Percentiles rank a stretch among this genome's conserved stretches.
These are phyloP conservation scores for Podila horticola DNA, from an alignment of 192 early-diverging fungal genomes.

Conservation along the genomic window DNA sequence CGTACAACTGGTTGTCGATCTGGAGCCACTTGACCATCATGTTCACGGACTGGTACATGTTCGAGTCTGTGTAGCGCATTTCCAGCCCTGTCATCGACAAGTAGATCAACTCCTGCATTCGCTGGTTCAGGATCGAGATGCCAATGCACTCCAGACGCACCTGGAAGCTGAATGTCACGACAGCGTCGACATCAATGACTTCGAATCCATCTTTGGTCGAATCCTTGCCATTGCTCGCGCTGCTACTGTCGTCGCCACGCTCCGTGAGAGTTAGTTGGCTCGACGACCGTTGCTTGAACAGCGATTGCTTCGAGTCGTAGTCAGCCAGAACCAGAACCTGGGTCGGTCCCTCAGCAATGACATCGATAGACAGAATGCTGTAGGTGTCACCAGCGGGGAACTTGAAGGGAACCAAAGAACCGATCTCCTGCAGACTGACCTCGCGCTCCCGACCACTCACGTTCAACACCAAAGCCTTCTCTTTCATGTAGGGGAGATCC, in stretches of 20 bases:
- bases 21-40: slow-evolving; percentile 90
- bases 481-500: slow-evolving; percentile 83
- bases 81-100: slow-evolving; percentile 80
- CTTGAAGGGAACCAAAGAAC: slow-evolving; percentile 84
- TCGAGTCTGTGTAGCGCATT: slow-evolving; percentile 83
- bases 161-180: slow-evolving; percentile 69
- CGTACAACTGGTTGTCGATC: slow-evolving; percentile 96
- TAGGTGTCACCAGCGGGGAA: slow-evolving; percentile 68
- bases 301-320: slow-evolving; percentile 71
- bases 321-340: slow-evolving; percentile 76
- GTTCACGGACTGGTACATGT: slow-evolving; percentile 79
- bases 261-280: slow-evolving; percentile 30
- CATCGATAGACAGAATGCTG: slow-evolving; percentile 74
- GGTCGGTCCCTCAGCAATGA: slow-evolving; percentile 73
- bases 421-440: slow-evolving; percentile 91
- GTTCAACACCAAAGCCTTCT: slow-evolving; percentile 79
- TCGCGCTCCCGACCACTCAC: slow-evolving; percentile 81
- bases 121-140: slow-evolving; percentile 85
- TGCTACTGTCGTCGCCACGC: slow-evolving; percentile 16
- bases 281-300: slow-evolving; percentile 61
- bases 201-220: slow-evolving; percentile 58
- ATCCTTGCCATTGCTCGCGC: slow-evolving; percentile 15
- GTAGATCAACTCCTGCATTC: slow-evolving; percentile 89
- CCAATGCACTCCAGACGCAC: slow-evolving; percentile 90
- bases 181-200: slow-evolving; percentile 59